A percentile compares a stretch with the other conserved stretches of the same genome.
Evolutionary conservation across 2,329 filamentous ascomycete genomes (phyloP).

Genomic region (Ceratocystis diversiconidia): DNA sequence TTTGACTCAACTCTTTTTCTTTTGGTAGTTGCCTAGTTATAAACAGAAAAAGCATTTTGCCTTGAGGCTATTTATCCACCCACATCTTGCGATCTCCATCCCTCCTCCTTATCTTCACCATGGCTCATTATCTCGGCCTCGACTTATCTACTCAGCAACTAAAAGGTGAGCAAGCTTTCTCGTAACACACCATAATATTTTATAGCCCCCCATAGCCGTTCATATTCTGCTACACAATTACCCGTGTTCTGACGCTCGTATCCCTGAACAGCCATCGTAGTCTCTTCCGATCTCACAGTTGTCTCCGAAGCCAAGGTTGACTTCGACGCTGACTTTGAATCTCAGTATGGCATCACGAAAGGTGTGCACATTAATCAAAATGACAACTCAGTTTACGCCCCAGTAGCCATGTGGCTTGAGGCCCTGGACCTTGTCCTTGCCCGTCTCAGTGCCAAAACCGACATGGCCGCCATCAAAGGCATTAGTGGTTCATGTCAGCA

Average conservation of each 20-base stretch:
- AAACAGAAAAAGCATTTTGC: background rate
- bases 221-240: too few species aligned
- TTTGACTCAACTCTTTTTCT: background rate
- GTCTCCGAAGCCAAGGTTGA: conserved; percentile 80
- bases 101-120: background rate
- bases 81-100: background rate
- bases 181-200: background rate
- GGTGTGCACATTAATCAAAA: conserved; percentile 71
- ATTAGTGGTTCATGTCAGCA: conserved; percentile 91
- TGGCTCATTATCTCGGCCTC: conserved; percentile 65
- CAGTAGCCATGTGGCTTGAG: conserved; percentile 88
- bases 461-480: conserved; percentile 61
- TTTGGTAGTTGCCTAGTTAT: background rate
- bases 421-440: conserved; percentile 73
- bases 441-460: conserved; percentile 49
- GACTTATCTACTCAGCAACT: conserved; percentile 95
- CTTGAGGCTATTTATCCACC: background rate
- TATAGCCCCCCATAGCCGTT: too few species aligned
- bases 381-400: conserved; percentile 82
- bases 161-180: conserved; percentile 46
- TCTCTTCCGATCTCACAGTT: conserved; percentile 68
- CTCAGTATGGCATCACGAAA: conserved; percentile 67
- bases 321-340: conserved; percentile 70
- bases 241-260: conserved; percentile 3
- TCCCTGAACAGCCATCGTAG: conserved; percentile 52